Base-by-base conservation (phyloP, 495 filamentous ascomycete species). In the Rusavskia elegans region DNA sequence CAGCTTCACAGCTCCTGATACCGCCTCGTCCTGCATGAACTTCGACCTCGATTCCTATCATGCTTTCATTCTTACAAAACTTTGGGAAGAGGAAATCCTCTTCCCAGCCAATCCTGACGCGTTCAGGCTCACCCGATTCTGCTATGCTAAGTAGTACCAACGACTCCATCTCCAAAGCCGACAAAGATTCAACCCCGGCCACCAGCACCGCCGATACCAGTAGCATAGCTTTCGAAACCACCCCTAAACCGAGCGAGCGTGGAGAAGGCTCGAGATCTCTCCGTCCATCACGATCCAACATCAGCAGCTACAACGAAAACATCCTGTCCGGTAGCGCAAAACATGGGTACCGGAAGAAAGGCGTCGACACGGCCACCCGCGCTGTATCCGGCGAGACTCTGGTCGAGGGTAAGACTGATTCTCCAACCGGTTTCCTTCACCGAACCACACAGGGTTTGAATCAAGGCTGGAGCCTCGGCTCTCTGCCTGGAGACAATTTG, bases 241-340 rank as follows among this genome's bases (percentile, higher is more conserved):
- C 55, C 16, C 59, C 55, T 1, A 56, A 53, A 35, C 16, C n/a
- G n/a, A 51, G 56, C 3, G 19, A 39, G 10, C 39, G 29, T 42
- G 19, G 44, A 44, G 17, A 46, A 55, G 49, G 38, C 27, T 44
- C 48, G 45, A 51, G 39, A 23, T 75, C 72, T 41, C 65, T 67
- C 48, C 69, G 71, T 52, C 66, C 76, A 44, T 62, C 66, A 21
- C 68, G 73, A 38, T 55, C 65, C 1, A 72, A 68, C 45, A 53
- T 71, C 9, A 68, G 68, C 3, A 68, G 76, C 21, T 81, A 80
- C 63, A 81, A 81, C 51, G 62, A 79, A 27, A 66, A 72, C 30
- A 65, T 73, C 40, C 61, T 80, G 8, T 66, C 62, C 27, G 72
- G 74, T 16, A 76, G 70, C 17, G 65, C 64, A 16, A 54, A 51